Conservation (phyloP, 192 early-diverging fungal species). For the Podila minutissima region DNA sequence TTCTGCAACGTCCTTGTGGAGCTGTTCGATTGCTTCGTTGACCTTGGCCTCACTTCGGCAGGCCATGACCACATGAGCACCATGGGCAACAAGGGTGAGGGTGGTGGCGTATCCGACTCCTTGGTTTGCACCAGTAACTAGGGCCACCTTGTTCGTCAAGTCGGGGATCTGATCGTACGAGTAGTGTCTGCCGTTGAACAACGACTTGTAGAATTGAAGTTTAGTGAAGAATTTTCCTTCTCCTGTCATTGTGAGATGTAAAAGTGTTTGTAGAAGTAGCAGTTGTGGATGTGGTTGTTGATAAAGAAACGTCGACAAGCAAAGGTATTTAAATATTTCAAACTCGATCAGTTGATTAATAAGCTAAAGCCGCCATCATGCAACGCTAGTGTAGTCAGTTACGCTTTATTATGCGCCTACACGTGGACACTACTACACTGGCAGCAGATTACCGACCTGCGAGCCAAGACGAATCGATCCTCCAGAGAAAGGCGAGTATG, state of each 20-base stretch:
- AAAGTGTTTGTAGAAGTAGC: too few relatives aligned
- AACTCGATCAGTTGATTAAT: too few relatives aligned
- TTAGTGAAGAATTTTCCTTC: too few relatives aligned
- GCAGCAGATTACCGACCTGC: neutral
- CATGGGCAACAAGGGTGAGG: constrained; percentile 7
- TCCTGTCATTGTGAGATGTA: neutral
- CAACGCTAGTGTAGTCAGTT: too few relatives aligned
- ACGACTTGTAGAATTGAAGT: too few relatives aligned
- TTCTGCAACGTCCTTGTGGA: constrained; percentile 11
- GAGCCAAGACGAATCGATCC: constrained; percentile 46
- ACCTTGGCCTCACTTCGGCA: neutral
- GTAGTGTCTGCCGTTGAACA: too few relatives aligned
- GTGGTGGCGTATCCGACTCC: constrained; percentile 30
- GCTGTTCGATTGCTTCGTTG: constrained; percentile 1
- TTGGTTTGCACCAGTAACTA: constrained; percentile 55
- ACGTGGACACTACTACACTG: too few relatives aligned
- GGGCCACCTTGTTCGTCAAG: constrained; percentile 45
- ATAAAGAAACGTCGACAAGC: too few relatives aligned
- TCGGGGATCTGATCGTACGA: constrained; percentile 18
- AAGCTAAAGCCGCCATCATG: too few relatives aligned
- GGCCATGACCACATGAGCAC: constrained; percentile 11
- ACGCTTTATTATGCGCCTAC: constrained; percentile 1
- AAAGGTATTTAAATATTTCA: too few relatives aligned
- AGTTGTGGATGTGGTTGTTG: too few relatives aligned
- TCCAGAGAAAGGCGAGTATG: constrained; percentile 40